Conservation (phyloP, 2,329 filamentous ascomycete species). For the Fusarium brevicatenulatum region DNA sequence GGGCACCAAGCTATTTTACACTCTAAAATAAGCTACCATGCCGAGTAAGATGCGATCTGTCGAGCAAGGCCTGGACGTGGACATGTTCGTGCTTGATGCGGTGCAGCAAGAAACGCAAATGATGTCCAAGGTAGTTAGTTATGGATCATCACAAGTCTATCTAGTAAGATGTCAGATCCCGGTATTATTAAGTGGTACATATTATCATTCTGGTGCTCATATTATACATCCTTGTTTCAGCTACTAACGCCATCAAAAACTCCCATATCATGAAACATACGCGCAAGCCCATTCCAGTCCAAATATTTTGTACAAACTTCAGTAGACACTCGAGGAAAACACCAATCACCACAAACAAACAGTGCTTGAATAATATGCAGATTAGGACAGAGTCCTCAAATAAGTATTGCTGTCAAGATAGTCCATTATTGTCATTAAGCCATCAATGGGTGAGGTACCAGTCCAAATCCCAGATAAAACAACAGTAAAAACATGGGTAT, state of each 20-base stretch:
- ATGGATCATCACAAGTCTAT: neutral
- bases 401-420: constrained; percentile 26
- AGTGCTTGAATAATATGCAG: constrained; percentile 11
- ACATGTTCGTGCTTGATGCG: neutral
- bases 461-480: constrained; percentile 33
- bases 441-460: constrained; percentile 30
- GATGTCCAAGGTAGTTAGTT: neutral
- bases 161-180: neutral
- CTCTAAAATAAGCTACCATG: neutral
- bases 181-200: neutral
- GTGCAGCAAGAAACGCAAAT: neutral
- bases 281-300: neutral
- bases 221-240: neutral
- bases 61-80: neutral
- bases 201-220: neutral
- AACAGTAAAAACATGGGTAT: constrained; percentile 46
- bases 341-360: neutral
- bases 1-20: neutral
- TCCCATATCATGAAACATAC: neutral
- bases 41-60: neutral
- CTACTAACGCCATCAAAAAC: neutral
- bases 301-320: neutral
- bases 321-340: neutral
- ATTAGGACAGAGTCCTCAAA: constrained; percentile 12
- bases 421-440: constrained; percentile 42